These are phyloP conservation scores for Lichina pygmaea DNA, from an alignment of 495 filamentous ascomycete species.

Conservation along the genomic window DNA sequence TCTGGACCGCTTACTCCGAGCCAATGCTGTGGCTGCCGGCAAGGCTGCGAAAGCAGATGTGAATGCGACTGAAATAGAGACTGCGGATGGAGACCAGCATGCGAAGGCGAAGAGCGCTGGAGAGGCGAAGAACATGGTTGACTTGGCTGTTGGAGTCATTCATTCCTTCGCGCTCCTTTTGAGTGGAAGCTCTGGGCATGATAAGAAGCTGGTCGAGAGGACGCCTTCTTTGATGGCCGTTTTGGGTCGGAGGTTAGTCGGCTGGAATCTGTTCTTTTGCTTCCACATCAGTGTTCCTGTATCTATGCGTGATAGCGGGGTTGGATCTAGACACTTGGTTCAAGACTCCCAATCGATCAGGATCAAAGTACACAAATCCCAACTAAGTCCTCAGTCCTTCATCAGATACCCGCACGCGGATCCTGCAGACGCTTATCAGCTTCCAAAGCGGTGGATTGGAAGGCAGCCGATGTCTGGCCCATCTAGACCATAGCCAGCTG, in stretches of 20 bases:
- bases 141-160: constrained; percentile 28
- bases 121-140: constrained; percentile 28
- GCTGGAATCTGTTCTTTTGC: background rate
- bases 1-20: constrained; percentile 28
- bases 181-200: constrained; percentile 14
- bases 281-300: background rate
- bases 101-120: constrained; percentile 5
- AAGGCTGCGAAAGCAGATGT: no score
- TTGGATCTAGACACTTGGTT: background rate
- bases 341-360: background rate
- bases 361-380: background rate
- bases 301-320: background rate
- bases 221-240: constrained; percentile 21
- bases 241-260: constrained; percentile 21
- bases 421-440: constrained; percentile 24
- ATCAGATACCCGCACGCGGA: constrained; percentile 18
- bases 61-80: no score
- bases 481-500: background rate
- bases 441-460: constrained; percentile 18
- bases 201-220: constrained; percentile 19
- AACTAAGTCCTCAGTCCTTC: constrained; percentile 14
- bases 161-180: constrained; percentile 29
- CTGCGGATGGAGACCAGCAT: constrained; percentile 11
- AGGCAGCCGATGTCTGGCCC: constrained; percentile 9
- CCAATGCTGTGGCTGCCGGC: constrained; percentile 3